Evolutionary conservation across 2,329 filamentous ascomycete species (phyloP).

Genomic region (Aciculosporium take): DNA sequence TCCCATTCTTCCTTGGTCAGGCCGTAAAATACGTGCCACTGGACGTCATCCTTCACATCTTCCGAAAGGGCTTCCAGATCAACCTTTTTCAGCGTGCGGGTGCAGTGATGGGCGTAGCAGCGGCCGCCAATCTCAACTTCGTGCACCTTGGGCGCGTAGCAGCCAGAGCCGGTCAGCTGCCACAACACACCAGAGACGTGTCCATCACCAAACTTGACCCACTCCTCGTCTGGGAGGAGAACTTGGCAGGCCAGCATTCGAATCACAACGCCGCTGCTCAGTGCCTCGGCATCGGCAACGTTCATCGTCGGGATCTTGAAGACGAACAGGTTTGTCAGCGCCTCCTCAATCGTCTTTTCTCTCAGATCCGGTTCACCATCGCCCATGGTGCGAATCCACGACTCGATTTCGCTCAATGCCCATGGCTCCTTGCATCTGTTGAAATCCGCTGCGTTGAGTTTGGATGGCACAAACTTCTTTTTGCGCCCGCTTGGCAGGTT

Average conservation of each 20-base stretch:
- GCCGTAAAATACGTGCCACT: conserved; percentile 84
- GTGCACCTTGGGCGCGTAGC: conserved; percentile 78
- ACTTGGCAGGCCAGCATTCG: conserved; percentile 69
- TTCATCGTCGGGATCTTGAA: conserved; percentile 98
- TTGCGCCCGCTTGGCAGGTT: conserved; percentile 66
- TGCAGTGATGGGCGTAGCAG: conserved; percentile 91
- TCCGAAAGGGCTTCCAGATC: conserved; percentile 65
- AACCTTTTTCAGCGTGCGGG: conserved; percentile 85
- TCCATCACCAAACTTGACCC: conserved; percentile 81
- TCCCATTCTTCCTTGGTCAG: conserved; percentile 65
- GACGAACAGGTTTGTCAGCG: conserved; percentile 77
- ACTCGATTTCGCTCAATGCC: conserved; percentile 76
- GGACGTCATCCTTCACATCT: conserved; percentile 51
- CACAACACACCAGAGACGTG: conserved; percentile 80
- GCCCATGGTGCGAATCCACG: conserved; percentile 78
- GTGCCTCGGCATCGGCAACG: conserved; percentile 81
- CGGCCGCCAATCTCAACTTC: conserved; percentile 53
- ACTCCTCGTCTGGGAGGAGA: conserved; percentile 82
- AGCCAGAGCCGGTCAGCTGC: conserved; percentile 82
- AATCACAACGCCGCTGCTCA: conserved; percentile 63
- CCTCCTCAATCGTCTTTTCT: conserved; percentile 72
- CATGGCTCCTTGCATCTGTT: conserved; percentile 78
- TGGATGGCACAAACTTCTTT: conserved; percentile 73
- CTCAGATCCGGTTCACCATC: conserved; percentile 84
- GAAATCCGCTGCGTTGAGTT: conserved; percentile 68